Conservation (phyloP, 768 basidiomycete genomes). For the Agaricus sinodeliciosus region DNA sequence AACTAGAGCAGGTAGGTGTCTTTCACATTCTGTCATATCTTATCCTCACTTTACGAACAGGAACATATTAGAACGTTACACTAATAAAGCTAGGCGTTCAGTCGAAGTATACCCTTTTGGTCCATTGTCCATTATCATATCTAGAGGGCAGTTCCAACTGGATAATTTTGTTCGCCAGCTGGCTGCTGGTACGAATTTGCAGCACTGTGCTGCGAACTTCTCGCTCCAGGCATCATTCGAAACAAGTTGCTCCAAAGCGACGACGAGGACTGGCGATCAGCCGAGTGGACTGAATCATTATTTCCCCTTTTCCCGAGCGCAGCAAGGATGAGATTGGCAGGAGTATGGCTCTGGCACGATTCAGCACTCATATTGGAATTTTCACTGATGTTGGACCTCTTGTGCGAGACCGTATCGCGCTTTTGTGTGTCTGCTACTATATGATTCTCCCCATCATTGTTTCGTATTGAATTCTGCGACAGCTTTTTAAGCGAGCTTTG, state of each 20-base stretch:
- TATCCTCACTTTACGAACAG: conserved; percentile 26
- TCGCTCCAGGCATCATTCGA: conserved; percentile 3
- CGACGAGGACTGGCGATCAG: conserved; percentile 16
- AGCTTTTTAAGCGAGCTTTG: conserved; percentile 4
- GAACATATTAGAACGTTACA: conserved; percentile 57
- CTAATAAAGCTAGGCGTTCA: conserved; percentile 19
- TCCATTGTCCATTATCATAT: not conserved
- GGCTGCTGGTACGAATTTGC: conserved; percentile 1
- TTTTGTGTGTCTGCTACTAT: not conserved
- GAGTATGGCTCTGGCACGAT: conserved; percentile 20
- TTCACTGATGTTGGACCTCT: conserved; percentile 22
- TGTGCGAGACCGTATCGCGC: conserved; percentile 14
- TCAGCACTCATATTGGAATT: conserved; percentile 27
- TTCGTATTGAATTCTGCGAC: conserved; percentile 4
- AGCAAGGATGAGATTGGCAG: conserved; percentile 28
- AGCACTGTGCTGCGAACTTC: conserved; percentile 5
- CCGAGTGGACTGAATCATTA: conserved; percentile 13
- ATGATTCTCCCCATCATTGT: not conserved
- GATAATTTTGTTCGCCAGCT: not conserved
- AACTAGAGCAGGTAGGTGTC: conserved; percentile 57
- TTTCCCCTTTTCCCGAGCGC: conserved; percentile 22
- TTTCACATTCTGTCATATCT: not conserved
- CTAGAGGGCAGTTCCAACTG: conserved; percentile 13
- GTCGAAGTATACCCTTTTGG: not conserved
- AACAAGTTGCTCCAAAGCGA: conserved; percentile 16